Evolutionary conservation across 441 rosid genomes (phyloP), one percentile per base, ranked within the genome.

Genomic region (Populus trichocarpa): DNA sequence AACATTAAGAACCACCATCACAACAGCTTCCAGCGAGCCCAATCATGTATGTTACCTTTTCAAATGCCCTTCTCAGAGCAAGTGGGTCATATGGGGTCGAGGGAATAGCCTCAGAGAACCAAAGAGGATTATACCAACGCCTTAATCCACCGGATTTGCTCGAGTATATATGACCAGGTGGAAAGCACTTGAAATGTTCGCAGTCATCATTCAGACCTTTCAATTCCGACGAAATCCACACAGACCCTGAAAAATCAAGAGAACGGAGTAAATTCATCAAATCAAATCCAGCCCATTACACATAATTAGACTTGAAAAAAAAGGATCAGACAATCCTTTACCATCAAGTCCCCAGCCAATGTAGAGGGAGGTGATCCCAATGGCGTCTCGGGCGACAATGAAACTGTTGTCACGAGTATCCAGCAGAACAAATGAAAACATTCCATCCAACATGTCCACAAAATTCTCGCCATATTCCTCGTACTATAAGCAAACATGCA

Each of bases 281-380:
- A 3, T 35, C 20, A 50, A 50, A 50, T 50, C 2, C 57, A 50
- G 57, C 57, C 20, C 20, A 1, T 50, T 50, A 14, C 20, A 67
- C 35, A 20, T 8, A 22, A 30, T 16, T 4, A 65, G 9, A 30
- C 1, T 11, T 4, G 16, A 25, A 53, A 69, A 26, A 26, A 59
- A 20, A 63, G 67, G 10, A 28, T 12, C 7, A 7, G 0, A 9
- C 9, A 22, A 30, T 8, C 1, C 8, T 0, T 69, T 83, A 91
- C 96, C 98, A 46, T 95, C 97, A 64, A 90, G 81, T 35, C 98
- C 96, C 98, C 99, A 95, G 59, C 98, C 99, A 25, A 95, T 89
- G 73, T 93, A 95, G 75, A 95, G 93, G 69, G 99, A 85, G 73
- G 99, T 93, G 78, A 95, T 90, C 28, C 99, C 99, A 26, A 93